Percentiles rank a stretch among this genome's conserved stretches.
Conservation (phyloP, 352 stramenopile genomes). For the Globisporangium okanoganense region DNA sequence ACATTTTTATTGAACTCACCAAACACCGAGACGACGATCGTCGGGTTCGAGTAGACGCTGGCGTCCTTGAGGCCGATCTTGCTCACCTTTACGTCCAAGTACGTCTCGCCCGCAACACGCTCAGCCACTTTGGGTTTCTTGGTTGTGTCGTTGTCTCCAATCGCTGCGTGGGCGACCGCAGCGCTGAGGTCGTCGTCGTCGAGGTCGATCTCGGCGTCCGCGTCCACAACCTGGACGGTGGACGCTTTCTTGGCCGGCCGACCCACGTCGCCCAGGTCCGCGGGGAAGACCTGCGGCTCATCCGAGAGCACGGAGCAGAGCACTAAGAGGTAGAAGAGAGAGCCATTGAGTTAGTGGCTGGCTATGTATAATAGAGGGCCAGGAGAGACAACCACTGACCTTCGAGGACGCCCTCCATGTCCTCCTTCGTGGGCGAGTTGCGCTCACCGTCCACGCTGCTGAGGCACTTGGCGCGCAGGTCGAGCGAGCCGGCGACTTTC, state of each 20-base stretch:
- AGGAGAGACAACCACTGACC: conserved; percentile 20
- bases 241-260: conserved; percentile 22
- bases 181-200: conserved; percentile 19
- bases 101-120: conserved; percentile 27
- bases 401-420: conserved; percentile 59
- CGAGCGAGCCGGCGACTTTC: conserved; percentile 39
- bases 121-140: conserved; percentile 6
- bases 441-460: conserved; percentile 53
- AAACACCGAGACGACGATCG: conserved; percentile 58
- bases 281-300: conserved; percentile 38
- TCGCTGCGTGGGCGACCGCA: neutral
- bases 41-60: conserved; percentile 55
- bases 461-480: conserved; percentile 48
- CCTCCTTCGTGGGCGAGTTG: conserved; percentile 54
- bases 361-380: neutral
- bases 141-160: neutral
- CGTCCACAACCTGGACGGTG: conserved; percentile 26
- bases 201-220: conserved; percentile 17
- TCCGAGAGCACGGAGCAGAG: conserved; percentile 33
- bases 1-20: conserved; percentile 20
- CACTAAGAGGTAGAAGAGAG: conserved; percentile 14
- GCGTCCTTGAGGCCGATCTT: conserved; percentile 70
- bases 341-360: neutral
- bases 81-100: conserved; percentile 47
- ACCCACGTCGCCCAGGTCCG: conserved; percentile 15